Base-by-base conservation (phyloP, 2,329 filamentous ascomycete species). In the Daldinia sp. region DNA sequence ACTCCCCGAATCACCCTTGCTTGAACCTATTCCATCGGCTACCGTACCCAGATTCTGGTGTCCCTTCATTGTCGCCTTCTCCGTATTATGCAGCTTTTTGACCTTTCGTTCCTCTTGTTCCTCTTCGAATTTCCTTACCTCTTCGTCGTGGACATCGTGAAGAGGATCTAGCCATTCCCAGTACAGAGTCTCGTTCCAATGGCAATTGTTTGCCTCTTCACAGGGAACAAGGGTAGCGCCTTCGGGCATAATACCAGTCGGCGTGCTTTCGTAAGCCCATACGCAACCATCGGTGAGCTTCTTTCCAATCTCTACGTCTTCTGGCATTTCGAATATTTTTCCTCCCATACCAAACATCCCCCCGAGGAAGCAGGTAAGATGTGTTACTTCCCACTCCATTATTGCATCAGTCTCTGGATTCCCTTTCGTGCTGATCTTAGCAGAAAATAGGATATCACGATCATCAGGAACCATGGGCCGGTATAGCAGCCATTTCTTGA, bases 401-500 rank as follows among this genome's bases (percentile, higher is more conserved):
- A 55, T 64, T 10, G 80, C 72, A 8, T 81, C 77, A 7, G 71
- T 67, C 43, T 78, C 75, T 1, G 73, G 79, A 2, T 81, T 76
- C 11, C 82, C 81, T 1, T 70, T 74, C 8, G 83, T 82, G 47
- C 74, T 79, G n/a, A 86, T 75, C 68, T 87, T 87, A 21, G 90
- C 90, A 0, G 91, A 86, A 63, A 95, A 87, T 2, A 95, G 82
- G n/a, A 95, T 85, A 62, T 94, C 86, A 52, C 85, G 85, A 54
- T 83, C 80, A 27, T 85, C 84, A 5, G 87, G 84, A 17, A 87
- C 84, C 86, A 95, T 90, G 0, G 93, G 93, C 4, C 90, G 85
- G 77, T 87, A 96, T 59, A 96, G 85, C 8, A 96, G 82, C 75
- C 91, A 84, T 67, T 92, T 83, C 68, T 90, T 90, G 32, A 90